Evolutionary conservation across 108 stramenopile genomes (phyloP).

Genomic region (Craspedostauros australis): DNA sequence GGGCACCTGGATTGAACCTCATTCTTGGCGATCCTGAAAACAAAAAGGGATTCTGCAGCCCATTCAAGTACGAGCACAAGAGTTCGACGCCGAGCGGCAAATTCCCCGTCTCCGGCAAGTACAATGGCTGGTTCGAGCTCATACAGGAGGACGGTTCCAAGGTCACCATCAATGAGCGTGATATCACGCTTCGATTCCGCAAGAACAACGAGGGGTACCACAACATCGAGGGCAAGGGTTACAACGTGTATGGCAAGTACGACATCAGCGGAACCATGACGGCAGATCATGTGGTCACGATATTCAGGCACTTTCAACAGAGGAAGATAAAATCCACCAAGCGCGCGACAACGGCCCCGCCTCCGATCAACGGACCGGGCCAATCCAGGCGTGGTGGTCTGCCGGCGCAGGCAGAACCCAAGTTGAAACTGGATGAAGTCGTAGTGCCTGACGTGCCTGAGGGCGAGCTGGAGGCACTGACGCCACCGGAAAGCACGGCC

Average conservation of each 20-base stretch:
- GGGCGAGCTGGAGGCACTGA: conserved; percentile 8
- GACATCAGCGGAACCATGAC: conserved; percentile 72
- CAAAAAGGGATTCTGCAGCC: conserved; percentile 46
- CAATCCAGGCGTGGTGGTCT: conserved; percentile 20
- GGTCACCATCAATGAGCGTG: conserved; percentile 58
- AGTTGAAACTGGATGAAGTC: conserved; percentile 55
- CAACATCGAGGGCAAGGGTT: conserved; percentile 83
- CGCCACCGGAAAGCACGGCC: conserved; percentile 28
- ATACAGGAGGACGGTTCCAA: conserved; percentile 42
- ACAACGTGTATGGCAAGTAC: conserved; percentile 80
- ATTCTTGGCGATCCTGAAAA: conserved; percentile 67
- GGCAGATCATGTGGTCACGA: conserved; percentile 59
- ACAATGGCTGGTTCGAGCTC: conserved; percentile 79
- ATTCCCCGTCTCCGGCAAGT: conserved; percentile 72
- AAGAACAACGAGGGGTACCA: conserved; percentile 74
- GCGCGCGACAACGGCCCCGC: conserved; percentile 35
- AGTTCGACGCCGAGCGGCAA: conserved; percentile 31
- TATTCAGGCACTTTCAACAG: conserved; percentile 73
- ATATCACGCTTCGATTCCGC: conserved; percentile 67
- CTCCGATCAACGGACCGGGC: conserved; percentile 39
- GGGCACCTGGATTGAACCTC: conserved; percentile 62
- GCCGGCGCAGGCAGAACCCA: conserved; percentile 23
- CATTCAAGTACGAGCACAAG: conserved; percentile 84
- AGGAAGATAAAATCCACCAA: conserved; percentile 28
- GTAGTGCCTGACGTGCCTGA: conserved; percentile 31